Base-by-base conservation (phyloP, 2,329 filamentous ascomycete species). In the Nannizziopsis arthrosporioides region DNA sequence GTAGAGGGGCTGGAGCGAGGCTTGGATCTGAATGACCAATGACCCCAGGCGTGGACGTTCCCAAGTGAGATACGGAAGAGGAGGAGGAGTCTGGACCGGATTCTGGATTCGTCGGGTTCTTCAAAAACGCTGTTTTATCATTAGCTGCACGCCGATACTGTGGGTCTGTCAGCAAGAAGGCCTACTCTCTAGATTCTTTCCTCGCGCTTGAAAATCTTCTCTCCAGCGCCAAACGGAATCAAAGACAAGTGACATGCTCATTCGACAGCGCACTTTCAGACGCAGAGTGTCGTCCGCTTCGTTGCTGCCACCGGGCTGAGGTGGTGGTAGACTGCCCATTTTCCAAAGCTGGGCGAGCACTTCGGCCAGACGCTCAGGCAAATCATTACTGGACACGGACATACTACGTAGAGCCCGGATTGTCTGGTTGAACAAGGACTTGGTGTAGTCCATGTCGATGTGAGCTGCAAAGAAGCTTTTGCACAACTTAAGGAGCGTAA, bases 61-160 rank as follows among this genome's bases (percentile, higher is more conserved):
- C 62, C 15, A 72, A 57, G 42, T 67, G 66, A 46, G 71, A 73
- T 17, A 74, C 66, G 5, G 69, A 85, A 31, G 80, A 80, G 48
- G 79, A 76, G 54, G 81, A 83, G 47, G 81, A 85, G 63, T 85
- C 81, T 61, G 80, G 80, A 59, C 79, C 78, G 46, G 83, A 86
- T 63, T 92, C 85, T 38, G 85, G 84, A 61, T 90, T 84, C 49
- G 88, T 94, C 38, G 87, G 85, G 60, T 92, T 86, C 62, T 90
- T 88, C 52, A 88, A 77, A 55, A 85, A 87, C 67, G 72, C 71
- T 71, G 44, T 11, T 34, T 3, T 39, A 3, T n/a, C 8, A 27
- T 37, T 40, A 19, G 51, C 65, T 55, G 63, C 62, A 62, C 60
- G 56, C 54, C 56, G 47, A 44, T 49, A 47, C 46, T 40, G 47